Conservation (phyloP, 768 basidiomycete species). For the Tylopilus cervinicoccineus region DNA sequence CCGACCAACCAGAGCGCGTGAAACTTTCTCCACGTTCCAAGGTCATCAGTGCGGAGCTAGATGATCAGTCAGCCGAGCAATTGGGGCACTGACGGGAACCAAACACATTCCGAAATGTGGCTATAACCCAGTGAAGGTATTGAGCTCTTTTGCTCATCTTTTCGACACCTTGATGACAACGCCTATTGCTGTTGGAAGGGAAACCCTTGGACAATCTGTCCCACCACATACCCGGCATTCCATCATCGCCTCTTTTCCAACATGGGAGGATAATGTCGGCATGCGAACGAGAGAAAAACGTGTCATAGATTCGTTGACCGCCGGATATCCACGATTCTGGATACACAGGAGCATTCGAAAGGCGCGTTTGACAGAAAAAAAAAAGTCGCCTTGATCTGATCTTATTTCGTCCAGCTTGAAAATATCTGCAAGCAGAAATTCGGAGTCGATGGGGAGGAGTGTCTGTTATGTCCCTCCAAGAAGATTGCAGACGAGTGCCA, state of each 20-base stretch:
- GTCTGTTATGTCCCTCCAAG: conserved; percentile 76
- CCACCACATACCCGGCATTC: too few relatives aligned
- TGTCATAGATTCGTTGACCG: conserved; percentile 73
- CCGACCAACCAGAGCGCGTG: too few relatives aligned
- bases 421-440: conserved; percentile 75
- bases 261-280: conserved; percentile 85
- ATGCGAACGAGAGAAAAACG: conserved; percentile 90
- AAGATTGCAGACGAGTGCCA: conserved; percentile 72
- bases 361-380: conserved; percentile 42
- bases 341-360: conserved; percentile 81
- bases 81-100: too few relatives aligned
- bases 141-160: too few relatives aligned
- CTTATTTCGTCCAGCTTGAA: conserved; percentile 55
- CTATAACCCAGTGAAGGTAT: too few relatives aligned
- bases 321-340: conserved; percentile 94
- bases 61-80: too few relatives aligned
- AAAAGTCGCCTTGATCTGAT: neutral
- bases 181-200: too few relatives aligned
- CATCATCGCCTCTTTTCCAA: conserved; percentile 92
- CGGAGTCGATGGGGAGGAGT: conserved; percentile 62
- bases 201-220: too few relatives aligned
- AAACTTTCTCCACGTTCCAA: too few relatives aligned
- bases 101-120: too few relatives aligned
- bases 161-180: too few relatives aligned
- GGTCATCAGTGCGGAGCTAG: too few relatives aligned